Evolutionary conservation across 2,329 filamentous ascomycete genomes (phyloP).

Genomic region (Mariannaea elegans): DNA sequence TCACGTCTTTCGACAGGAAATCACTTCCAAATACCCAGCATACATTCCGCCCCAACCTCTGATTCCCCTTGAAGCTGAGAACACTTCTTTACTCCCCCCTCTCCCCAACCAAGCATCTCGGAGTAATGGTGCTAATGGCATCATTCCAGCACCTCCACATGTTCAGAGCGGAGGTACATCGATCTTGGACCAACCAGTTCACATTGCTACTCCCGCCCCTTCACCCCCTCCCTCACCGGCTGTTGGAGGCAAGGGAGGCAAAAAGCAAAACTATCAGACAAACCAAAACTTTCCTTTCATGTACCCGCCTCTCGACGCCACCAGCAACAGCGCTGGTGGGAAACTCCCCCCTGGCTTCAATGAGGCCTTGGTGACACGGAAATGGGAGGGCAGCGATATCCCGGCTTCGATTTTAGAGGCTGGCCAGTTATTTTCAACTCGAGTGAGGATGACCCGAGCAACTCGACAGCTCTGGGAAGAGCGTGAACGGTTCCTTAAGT

Average conservation of each 20-base stretch:
- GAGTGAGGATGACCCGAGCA: slow-evolving; percentile 90
- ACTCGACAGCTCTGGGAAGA: slow-evolving; percentile 96
- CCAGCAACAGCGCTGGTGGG: slow-evolving; percentile 88
- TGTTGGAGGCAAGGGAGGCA: slow-evolving; percentile 89
- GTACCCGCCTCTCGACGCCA: slow-evolving; percentile 90
- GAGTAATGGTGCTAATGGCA: slow-evolving; percentile 67
- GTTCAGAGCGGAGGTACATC: slow-evolving; percentile 71
- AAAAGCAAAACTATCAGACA: slow-evolving; percentile 99
- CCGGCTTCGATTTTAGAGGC: slow-evolving; percentile 95
- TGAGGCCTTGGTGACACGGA: slow-evolving; percentile 80
- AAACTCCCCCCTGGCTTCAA: slow-evolving; percentile 86
- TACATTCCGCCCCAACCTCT: slow-evolving; percentile 88
- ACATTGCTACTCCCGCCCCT: slow-evolving; percentile 97
- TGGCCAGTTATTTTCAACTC: slow-evolving; percentile 86
- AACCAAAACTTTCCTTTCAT: slow-evolving; percentile 99
- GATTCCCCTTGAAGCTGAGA: slow-evolving; percentile 87
- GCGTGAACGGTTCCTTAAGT: slow-evolving; percentile 88
- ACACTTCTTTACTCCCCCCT: slow-evolving; percentile 88
- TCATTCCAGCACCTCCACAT: slow-evolving; percentile 65
- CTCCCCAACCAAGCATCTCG: slow-evolving; percentile 78
- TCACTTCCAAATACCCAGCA: slow-evolving; percentile 96
- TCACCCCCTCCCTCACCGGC: slow-evolving; percentile 92
- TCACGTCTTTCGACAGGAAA: slow-evolving; percentile 94
- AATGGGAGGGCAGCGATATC: slow-evolving; percentile 93
- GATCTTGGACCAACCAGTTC: slow-evolving; percentile 93